Base-by-base conservation (phyloP, 257 asterid species). In the Apocynum venetum region DNA sequence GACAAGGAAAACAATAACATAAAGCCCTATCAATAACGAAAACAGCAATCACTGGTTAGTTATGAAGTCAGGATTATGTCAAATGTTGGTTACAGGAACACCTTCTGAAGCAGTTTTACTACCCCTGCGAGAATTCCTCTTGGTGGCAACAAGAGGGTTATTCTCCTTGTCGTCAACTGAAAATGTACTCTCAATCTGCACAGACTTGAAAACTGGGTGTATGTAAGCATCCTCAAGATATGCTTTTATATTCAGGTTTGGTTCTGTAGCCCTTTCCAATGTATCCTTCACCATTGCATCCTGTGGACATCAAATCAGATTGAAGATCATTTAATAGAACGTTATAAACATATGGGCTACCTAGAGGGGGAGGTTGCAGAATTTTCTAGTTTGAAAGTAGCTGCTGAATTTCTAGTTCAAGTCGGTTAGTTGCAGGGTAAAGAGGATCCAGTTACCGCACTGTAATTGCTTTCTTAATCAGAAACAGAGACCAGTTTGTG, bases 231-330 rank as follows among this genome's bases (percentile, higher is more conserved):
- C 78, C 46, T 61, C 78, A 25, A 90, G 84, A 84, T 85, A 90
- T 36, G 74, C 79, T 78, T 80, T 89, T 67, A 89, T 35, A 31
- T 87, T 82, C 41, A 90, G 79, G 73, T 69, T 79, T 11, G 91
- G 96, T 41, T 89, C 93, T 25, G 88, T 86, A 6, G 89, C 91
- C 65, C 83, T 87, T 76, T 90, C 96, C 74, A 90, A 66, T 13
- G 93, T 90, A 68, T 90, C 96, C 75, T 88, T 90, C 81, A 87
- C 84, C 90, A 78, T 88, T 17, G 93, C 96, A 52, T 90, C 93
- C 93, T 89, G 85, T 43, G 53, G 43, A 46, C 72, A 68, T 43
- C 73, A 68, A 4, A 2, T 43, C 31, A 17, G 44, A 35, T 64
- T 40, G 12, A 60, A 40, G 72, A 15, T 15, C 51, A 66, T 66